Percentiles rank a stretch among this genome's conserved stretches.
These are phyloP conservation scores for Cochliopodium minus DNA, from an alignment of 208 protist species.

Conservation along the genomic window DNA sequence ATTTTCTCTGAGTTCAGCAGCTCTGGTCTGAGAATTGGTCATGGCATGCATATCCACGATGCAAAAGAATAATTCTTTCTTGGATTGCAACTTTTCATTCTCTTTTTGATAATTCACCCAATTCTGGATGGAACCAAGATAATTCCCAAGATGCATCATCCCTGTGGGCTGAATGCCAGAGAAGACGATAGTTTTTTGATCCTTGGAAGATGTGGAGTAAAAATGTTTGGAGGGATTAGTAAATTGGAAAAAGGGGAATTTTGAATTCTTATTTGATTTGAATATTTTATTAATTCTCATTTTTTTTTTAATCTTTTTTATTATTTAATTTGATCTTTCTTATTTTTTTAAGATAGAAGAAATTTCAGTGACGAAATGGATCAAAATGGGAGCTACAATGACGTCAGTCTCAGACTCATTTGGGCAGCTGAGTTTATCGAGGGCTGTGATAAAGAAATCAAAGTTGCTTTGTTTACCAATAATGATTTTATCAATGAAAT, in stretches of 20 bases:
- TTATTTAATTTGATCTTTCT: too few species aligned
- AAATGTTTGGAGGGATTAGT: not conserved
- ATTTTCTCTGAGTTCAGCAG: not conserved
- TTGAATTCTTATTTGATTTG: not conserved
- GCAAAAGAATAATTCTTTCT: conserved; percentile 25
- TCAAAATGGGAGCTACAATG: too few species aligned
- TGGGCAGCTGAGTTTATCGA: too few species aligned
- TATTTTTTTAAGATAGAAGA: too few species aligned
- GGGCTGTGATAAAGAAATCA: too few species aligned
- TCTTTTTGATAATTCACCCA: conserved; percentile 19
- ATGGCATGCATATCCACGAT: conserved; percentile 38
- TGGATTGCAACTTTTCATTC: conserved; percentile 1
- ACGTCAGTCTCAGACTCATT: too few species aligned
- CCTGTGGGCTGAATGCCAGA: conserved; percentile 40
- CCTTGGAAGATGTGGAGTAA: not conserved
- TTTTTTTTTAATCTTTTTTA: too few species aligned
- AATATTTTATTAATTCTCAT: too few species aligned
- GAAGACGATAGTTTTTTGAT: conserved; percentile 15
- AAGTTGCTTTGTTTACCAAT: too few species aligned
- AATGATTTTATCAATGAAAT: too few species aligned
- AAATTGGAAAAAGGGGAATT: not conserved
- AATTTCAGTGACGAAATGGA: too few species aligned
- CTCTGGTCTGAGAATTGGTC: conserved; percentile 18
- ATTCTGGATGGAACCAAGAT: conserved; percentile 31
- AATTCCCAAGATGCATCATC: conserved; percentile 36